Evolutionary conservation across 805 yeast genomes (phyloP).

Genomic region (Cyberlindnera nakhonratchasimensis): DNA sequence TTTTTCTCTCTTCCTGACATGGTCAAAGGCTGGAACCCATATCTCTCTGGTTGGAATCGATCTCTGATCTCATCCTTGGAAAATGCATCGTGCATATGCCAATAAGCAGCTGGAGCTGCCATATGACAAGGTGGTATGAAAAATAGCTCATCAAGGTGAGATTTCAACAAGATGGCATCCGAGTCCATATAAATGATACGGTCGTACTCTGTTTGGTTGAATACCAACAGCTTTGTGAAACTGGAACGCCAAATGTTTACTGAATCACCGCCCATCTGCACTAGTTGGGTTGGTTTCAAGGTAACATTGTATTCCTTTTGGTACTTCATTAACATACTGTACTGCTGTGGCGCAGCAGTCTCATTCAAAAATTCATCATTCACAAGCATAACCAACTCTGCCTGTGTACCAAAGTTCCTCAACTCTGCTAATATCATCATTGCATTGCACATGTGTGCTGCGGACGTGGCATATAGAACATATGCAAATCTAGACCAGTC

Average conservation of each 20-base stretch:
- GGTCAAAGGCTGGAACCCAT: constrained; percentile 25
- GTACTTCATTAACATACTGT: constrained; percentile 11
- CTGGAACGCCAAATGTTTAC: constrained; percentile 43
- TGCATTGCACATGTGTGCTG: constrained; percentile 49
- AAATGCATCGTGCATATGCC: constrained; percentile 32
- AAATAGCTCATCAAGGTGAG: constrained; percentile 48
- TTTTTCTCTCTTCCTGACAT: constrained; percentile 21
- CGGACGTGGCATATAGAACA: constrained; percentile 56
- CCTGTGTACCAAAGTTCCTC: constrained; percentile 36
- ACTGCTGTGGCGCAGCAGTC: constrained; percentile 13
- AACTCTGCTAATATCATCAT: constrained; percentile 45
- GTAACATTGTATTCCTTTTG: constrained; percentile 13
- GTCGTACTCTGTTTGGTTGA: constrained; percentile 46
- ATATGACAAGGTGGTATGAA: constrained; percentile 45
- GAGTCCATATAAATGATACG: constrained; percentile 56
- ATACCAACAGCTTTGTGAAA: constrained; percentile 53
- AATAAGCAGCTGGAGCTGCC: constrained; percentile 45
- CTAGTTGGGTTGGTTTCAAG: constrained; percentile 19
- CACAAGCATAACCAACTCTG: constrained; percentile 46
- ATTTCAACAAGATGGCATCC: constrained; percentile 43
- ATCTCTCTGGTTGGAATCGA: constrained; percentile 21
- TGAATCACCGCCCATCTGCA: constrained; percentile 17
- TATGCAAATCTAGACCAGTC: constrained; percentile 50
- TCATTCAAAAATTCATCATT: constrained; percentile 28
- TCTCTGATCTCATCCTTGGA: constrained; percentile 17